Percentiles rank a stretch among this genome's conserved stretches.
phyloP scores from a whole-genome alignment of 1,284 basidiomycete species.

The Moesziomyces antarcticus region DNA sequence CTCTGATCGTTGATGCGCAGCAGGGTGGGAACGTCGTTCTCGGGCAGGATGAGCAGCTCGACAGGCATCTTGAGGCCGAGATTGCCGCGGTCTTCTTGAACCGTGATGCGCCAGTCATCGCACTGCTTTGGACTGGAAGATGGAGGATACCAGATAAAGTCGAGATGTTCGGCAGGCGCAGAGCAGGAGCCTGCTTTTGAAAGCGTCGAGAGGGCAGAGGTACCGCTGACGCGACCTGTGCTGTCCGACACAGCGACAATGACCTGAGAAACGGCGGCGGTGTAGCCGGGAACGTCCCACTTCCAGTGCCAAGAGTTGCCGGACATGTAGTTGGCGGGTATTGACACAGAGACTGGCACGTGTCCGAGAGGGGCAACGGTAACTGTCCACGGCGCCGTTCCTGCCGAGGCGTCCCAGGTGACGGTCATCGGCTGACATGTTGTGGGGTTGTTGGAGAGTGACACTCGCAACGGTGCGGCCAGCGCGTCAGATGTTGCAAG shows the following conservation, averaged over 20 bases:
- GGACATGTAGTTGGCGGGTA: conserved; percentile 35
- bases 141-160: conserved; percentile 45
- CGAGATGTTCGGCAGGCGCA: conserved; percentile 35
- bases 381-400: conserved; percentile 46
- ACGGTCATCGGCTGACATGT: conserved; percentile 33
- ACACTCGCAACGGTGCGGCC: conserved; percentile 40
- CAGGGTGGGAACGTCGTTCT: conserved; percentile 29
- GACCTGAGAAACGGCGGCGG: conserved; percentile 13
- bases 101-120: conserved; percentile 36
- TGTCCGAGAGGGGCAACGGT: conserved; percentile 46
- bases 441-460: conserved; percentile 29
- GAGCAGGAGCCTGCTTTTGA: conserved; percentile 26
- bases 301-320: conserved; percentile 26
- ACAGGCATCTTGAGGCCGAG: conserved; percentile 40
- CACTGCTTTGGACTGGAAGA: conserved; percentile 32
- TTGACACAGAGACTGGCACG: conserved; percentile 25
- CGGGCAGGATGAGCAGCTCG: conserved; percentile 41
- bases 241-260: conserved; percentile 47
- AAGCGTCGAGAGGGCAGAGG: conserved; percentile 21
- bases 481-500: conserved; percentile 22
- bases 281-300: conserved; percentile 42
- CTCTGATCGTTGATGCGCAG: conserved; percentile 17
- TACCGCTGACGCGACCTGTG: conserved; percentile 26
- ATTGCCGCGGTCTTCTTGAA: conserved; percentile 42
- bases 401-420: conserved; percentile 37